Conservation (phyloP, 495 filamentous ascomycete genomes). For the Penicillium pancosmium region DNA sequence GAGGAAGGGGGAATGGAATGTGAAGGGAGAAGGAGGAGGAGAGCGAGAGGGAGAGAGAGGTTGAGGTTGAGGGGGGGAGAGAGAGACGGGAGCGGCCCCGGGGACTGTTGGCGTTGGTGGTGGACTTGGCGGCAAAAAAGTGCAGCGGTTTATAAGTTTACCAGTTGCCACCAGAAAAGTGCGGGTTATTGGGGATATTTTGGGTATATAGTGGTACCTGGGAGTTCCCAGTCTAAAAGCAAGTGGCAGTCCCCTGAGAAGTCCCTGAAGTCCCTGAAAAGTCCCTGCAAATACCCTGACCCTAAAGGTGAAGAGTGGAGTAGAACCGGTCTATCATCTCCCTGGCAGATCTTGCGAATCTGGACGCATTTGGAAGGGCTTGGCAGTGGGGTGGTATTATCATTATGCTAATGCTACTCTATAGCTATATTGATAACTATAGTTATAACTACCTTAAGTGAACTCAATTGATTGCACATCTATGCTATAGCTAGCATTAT, state of each 20-base stretch:
- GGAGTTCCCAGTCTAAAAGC: neutral
- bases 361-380: neutral
- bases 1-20: constrained; percentile 18
- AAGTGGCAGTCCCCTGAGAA: neutral
- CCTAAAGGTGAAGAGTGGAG: neutral
- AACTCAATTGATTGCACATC: no score
- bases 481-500: no score
- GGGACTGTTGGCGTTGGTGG: neutral
- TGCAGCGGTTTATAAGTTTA: neutral
- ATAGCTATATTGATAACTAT: neutral
- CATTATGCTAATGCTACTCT: neutral
- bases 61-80: neutral
- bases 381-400: neutral
- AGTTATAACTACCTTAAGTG: no score
- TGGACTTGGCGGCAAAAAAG: constrained; percentile 4
- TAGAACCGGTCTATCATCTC: neutral
- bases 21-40: constrained; percentile 1
- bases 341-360: constrained; percentile 2
- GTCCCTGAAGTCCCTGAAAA: neutral
- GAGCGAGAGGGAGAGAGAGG: constrained; percentile 2
- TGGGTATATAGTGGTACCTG: no score
- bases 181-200: no score
- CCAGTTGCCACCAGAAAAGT: neutral
- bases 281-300: neutral
- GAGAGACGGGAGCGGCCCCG: neutral